Base-by-base conservation (phyloP, 2,329 filamentous ascomycete species). In the Aspergillus terreus region DNA sequence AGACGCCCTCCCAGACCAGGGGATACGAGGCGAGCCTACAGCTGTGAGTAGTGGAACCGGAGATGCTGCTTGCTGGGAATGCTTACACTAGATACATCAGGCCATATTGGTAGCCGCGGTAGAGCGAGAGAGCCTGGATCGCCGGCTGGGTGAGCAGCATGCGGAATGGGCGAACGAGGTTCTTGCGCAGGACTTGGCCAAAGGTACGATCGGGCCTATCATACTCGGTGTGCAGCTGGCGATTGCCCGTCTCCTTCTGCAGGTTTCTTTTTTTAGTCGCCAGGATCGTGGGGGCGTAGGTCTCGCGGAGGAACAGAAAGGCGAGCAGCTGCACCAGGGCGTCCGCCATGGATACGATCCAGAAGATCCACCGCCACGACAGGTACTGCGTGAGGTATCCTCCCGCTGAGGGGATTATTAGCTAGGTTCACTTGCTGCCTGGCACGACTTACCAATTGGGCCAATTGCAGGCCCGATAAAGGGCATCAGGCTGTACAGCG, bases 301-400 rank as follows among this genome's bases (percentile, higher is more conserved):
- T 87, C 64, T 88, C 86, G 52, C 77, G 76, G 1, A 84, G 74
- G 55, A 84, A 78, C 61, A 84, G 78, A 45, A 88, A 66, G 4
- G 85, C 85, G 5, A 78, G 68, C 6, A 78, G 52, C 62, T 87
- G 84, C 44, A 89, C 79, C 11, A 82, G 52, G 1, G 75, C 85
- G 52, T 82, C 82, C 27, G 75, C 74, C 51, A 88, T 84, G 1
- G 82, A 82, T 0, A 83, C 85, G 0, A 81, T 76, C 70, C 80
- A 88, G 71, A 90, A 90, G 10, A 82, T 80, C 87, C 87, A 90
- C 36, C 85, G 78, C 87, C 87, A 90, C 0, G 78, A 82, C 6
- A 78, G 81, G 73, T 80, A 54, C 58, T 85, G 70, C 0, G 82
- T 76, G 21, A 88, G 82, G 62, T 83, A 87, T 0, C 82, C 84